phyloP scores from a whole-genome alignment of 1,139 yeast genomes.

The Yarrowia galli region DNA sequence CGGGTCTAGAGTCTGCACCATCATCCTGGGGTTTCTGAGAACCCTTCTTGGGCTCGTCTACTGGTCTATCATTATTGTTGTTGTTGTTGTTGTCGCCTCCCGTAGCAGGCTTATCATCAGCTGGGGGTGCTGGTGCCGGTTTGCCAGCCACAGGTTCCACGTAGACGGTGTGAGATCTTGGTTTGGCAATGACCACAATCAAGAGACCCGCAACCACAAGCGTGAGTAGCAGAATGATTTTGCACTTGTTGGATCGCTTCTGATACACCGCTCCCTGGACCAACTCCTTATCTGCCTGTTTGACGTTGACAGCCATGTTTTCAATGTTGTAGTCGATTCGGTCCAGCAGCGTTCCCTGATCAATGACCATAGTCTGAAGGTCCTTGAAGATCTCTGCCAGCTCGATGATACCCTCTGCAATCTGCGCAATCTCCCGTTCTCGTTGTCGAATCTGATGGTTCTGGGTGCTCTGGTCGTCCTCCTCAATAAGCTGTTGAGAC shows the following conservation, averaged over 20 bases:
- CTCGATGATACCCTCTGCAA: conserved; percentile 94
- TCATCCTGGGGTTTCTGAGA: conserved; percentile 2
- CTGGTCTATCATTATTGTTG: conserved; percentile 33
- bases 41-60: conserved; percentile 32
- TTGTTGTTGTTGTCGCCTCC: conserved; percentile 5
- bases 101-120: not conserved
- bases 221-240: conserved; percentile 74
- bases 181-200: conserved; percentile 74
- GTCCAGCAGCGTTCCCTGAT: conserved; percentile 93
- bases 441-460: conserved; percentile 65
- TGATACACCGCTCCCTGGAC: conserved; percentile 81
- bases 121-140: conserved; percentile 8
- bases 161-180: conserved; percentile 51
- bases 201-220: conserved; percentile 76
- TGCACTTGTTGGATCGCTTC: conserved; percentile 88
- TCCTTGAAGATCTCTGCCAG: conserved; percentile 92
- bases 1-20: conserved; percentile 24
- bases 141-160: conserved; percentile 33
- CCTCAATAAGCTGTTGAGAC: conserved; percentile 43
- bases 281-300: conserved; percentile 79
- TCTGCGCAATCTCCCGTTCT: conserved; percentile 84
- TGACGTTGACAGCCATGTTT: conserved; percentile 75
- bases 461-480: conserved; percentile 42
- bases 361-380: conserved; percentile 88
- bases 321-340: conserved; percentile 91